Base-by-base conservation (phyloP, 2,329 filamentous ascomycete species). In the Nannizzia gypsea region DNA sequence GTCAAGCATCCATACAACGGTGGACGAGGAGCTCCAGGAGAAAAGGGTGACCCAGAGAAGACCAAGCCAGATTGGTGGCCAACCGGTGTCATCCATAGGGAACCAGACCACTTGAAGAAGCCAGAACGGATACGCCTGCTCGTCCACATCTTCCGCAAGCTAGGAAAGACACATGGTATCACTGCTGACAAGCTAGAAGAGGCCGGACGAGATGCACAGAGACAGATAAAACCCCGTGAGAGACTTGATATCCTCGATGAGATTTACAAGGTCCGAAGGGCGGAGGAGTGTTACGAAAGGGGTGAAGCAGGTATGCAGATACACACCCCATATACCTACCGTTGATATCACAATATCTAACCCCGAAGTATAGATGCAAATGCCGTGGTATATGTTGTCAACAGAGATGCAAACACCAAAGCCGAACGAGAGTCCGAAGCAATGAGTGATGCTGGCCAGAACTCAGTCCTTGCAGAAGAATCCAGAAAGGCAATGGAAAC, bases 1-100 rank as follows among this genome's bases (percentile, higher is more conserved):
- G 74, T 74, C 2, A 74, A 73, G 55, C 73, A 76, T 63, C 77
- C 77, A 2, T 79, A 79, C 64, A 79, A 78, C 64, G 77, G 77
- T 9, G 72, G 74, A n/a, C 70, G 69, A 61, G 70, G 71, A 26
- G 68, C 71, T 1, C 70, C 71, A 0, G 73, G 71, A 40, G 68
- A 73, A 34, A 71, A 68, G 3, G 70, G 71, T 1, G 74, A 78
- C 61, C 71, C 74, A 3, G 73, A 77, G 59, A 71, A 70, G 62
- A 78, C 76, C 11, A 76, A 74, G 62, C 68, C 38, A 71, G 71
- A 61, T n/a, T 42, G 38, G 38, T 42, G 38, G 38, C 38, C 38
- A n/a, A 6, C 38, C 1, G 38, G 38, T n/a, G 74, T 78, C 44
- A 72, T 72, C 44, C 77, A 79, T 67, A 75, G 71, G 65, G 77